These are phyloP conservation scores for Nothophytophthora sp. DNA, from an alignment of 352 stramenopile genomes.

Conservation along the genomic window DNA sequence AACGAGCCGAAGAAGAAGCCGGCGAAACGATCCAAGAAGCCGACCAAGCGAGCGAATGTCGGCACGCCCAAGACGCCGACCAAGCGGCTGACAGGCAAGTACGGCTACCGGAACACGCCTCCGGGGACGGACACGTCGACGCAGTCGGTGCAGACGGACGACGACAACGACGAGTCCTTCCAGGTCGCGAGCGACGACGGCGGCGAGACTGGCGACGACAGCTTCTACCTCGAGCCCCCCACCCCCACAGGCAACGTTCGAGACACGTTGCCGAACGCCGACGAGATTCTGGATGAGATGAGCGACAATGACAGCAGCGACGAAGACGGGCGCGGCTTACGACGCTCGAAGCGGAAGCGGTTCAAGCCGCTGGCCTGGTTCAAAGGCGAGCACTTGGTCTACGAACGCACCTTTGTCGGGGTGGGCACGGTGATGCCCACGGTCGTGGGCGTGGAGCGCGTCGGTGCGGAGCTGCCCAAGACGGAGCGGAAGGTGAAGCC, in stretches of 20 bases:
- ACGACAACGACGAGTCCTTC: constrained; percentile 60
- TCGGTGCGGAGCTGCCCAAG: constrained; percentile 55
- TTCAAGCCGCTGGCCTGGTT: constrained; percentile 90
- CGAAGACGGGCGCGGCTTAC: constrained; percentile 47
- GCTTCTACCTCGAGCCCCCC: constrained; percentile 43
- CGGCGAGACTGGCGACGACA: constrained; percentile 56
- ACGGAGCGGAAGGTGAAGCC: constrained; percentile 42
- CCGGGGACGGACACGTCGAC: constrained; percentile 44
- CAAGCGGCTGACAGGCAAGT: constrained; percentile 37
- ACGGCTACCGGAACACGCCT: constrained; percentile 49
- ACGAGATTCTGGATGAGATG: constrained; percentile 30
- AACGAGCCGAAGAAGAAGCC: constrained; percentile 27
- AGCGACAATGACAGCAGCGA: constrained; percentile 17
- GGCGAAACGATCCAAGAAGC: constrained; percentile 29
- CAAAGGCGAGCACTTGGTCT: constrained; percentile 88
- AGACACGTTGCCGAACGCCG: constrained; percentile 56
- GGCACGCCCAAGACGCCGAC: constrained; percentile 28
- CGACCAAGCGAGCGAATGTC: constrained; percentile 21
- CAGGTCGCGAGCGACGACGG: constrained; percentile 43
- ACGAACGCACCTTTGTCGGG: constrained; percentile 79
- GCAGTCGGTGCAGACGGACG: constrained; percentile 51
- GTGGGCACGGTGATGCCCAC: constrained; percentile 83
- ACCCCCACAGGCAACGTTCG: constrained; percentile 29
- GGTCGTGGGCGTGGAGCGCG: constrained; percentile 68
- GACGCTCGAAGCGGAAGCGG: constrained; percentile 73